Percentiles rank a stretch among this genome's conserved stretches.
Evolutionary conservation across 2,329 filamentous ascomycete genomes (phyloP).

Genomic region (Lecanicillium sp.): DNA sequence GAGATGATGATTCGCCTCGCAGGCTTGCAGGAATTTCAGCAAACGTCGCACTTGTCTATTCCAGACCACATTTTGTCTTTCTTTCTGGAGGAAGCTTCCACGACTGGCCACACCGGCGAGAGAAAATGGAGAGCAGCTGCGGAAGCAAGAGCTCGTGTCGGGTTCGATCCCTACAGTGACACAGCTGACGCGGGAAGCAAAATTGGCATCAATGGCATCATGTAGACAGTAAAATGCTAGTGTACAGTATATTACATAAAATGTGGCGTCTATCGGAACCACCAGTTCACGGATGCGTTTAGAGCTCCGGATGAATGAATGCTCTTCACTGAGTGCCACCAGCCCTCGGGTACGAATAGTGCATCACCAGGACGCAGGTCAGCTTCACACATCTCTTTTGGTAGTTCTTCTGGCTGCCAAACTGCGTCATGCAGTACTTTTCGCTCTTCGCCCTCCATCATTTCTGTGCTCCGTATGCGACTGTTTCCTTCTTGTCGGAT

Average conservation of each 20-base stretch:
- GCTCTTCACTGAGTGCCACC: constrained; percentile 40
- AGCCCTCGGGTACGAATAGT: constrained; percentile 34
- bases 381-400: constrained; percentile 39
- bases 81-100: constrained; percentile 62
- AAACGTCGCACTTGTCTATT: constrained; percentile 80
- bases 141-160: constrained; percentile 41
- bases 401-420: constrained; percentile 45
- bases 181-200: constrained; percentile 19
- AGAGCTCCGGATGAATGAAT: constrained; percentile 22
- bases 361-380: constrained; percentile 45
- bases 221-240: neutral
- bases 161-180: constrained; percentile 51
- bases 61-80: constrained; percentile 84
- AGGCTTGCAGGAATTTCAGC: constrained; percentile 86
- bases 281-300: constrained; percentile 38
- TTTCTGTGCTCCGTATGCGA: constrained; percentile 67
- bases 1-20: constrained; percentile 83
- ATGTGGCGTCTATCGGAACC: constrained; percentile 27
- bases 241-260: neutral
- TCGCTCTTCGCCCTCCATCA: constrained; percentile 80
- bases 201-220: neutral
- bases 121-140: constrained; percentile 34
- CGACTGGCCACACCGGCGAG: constrained; percentile 40
- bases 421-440: constrained; percentile 57
- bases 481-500: constrained; percentile 32